phyloP scores from a whole-genome alignment of 495 filamentous ascomycete species.

The Xylaria venustula region DNA sequence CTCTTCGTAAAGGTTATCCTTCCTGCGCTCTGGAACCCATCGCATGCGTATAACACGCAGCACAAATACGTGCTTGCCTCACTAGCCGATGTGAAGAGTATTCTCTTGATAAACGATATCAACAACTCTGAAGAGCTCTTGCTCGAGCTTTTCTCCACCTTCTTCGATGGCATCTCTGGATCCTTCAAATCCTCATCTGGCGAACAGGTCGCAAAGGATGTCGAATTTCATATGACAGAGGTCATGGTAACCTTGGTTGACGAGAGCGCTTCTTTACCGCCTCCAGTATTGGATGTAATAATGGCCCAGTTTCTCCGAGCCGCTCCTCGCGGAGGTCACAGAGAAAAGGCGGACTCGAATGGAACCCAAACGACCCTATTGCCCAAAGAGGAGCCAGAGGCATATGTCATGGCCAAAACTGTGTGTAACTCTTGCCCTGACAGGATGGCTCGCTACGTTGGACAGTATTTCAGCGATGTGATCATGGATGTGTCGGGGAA shows the following conservation, averaged over 20 bases:
- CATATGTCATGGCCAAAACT: constrained; percentile 93
- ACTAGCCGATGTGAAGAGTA: constrained; percentile 88
- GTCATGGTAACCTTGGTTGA: constrained; percentile 84
- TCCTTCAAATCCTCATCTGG: constrained; percentile 69
- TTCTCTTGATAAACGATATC: constrained; percentile 90
- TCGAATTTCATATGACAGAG: constrained; percentile 87
- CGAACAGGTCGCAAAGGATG: constrained; percentile 81
- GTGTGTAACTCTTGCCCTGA: constrained; percentile 89
- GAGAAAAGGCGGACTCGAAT: constrained; percentile 53
- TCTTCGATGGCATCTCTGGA: constrained; percentile 90
- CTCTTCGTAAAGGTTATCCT: constrained; percentile 81
- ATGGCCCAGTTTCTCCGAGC: constrained; percentile 92
- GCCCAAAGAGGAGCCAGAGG: constrained; percentile 80
- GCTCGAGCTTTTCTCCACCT: constrained; percentile 74
- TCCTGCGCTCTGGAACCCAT: constrained; percentile 81
- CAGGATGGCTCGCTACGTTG: constrained; percentile 89
- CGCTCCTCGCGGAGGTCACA: constrained; percentile 59
- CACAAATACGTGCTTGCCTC: constrained; percentile 88
- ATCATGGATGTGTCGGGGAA: constrained; percentile 80
- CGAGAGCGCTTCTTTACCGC: constrained; percentile 75
- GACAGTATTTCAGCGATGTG: constrained; percentile 96
- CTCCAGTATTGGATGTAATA: constrained; percentile 86
- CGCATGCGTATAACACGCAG: constrained; percentile 87
- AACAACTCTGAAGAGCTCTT: constrained; percentile 73
- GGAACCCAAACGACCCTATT: constrained; percentile 70